Evolutionary conservation across 306 rosid genomes (phyloP), one percentile per base, ranked within the genome.

Genomic region (Herpetospermum pedunculosum): DNA sequence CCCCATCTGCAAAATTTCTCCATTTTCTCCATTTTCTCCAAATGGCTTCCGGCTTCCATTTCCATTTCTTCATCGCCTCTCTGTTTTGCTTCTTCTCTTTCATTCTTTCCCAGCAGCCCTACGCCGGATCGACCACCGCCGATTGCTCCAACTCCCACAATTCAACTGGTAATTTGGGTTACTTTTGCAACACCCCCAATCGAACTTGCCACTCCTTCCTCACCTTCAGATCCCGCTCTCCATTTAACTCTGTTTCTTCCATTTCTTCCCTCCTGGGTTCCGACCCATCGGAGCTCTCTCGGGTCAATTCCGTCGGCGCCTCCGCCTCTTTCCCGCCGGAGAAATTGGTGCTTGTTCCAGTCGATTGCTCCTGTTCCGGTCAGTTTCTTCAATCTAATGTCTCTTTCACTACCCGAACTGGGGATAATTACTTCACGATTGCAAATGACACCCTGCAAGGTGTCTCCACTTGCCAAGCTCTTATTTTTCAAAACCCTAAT

Each of bases 391-490:
- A 94, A 53, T 72, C 85, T 26, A 94, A 91, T 85, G 78, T 86
- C 23, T 52, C 86, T 78, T 86, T 88, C 64, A 73, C 74, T 7
- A 57, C 82, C 11, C 84, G 73, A 2, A 13, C 6, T 11, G 6
- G 68, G 3, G 96, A 89, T 25, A 80, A 64, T 2, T 73, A 46
- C 5, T 62, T 85, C 0, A 0, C 25, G 16, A 65, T 87, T 74
- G 96, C 92, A 1, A 88, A 75, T 77, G 77, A 79, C 44, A 81
- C 85, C 62, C 92, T 86, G 30, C 88, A 91, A 80, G 96, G 92
- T 26, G 90, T 94, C 55, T 80, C 96, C 3, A 89, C 95, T 1
- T 94, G 98, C 47, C 98, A 91, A 80, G 83, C 97, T 53, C 38
- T 94, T 65, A 2, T 26, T 60, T 1, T 80, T n/a, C 82, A 94